These are phyloP conservation scores for Collybia sp. DNA, from an alignment of 768 basidiomycete genomes.

Conservation along the genomic window DNA sequence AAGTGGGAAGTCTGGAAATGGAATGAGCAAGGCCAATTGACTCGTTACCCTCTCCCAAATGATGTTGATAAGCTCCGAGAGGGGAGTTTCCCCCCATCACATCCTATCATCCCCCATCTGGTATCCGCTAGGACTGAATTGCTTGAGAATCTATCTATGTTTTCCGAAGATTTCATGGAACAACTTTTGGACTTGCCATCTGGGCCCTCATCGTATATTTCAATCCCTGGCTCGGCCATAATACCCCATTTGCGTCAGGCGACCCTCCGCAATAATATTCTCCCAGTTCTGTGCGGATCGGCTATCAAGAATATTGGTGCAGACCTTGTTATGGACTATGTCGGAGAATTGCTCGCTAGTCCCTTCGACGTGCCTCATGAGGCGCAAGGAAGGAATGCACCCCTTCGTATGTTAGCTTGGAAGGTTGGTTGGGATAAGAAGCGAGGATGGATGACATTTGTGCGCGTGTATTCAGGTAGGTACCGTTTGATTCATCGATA, in stretches of 20 bases:
- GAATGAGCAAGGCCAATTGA: conserved; percentile 43
- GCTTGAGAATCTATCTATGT: conserved; percentile 76
- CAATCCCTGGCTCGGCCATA: conserved; percentile 47
- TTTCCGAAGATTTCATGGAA: conserved; percentile 79
- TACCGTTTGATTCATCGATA: conserved; percentile 2
- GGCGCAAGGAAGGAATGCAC: conserved; percentile 36
- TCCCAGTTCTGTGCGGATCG: conserved; percentile 82
- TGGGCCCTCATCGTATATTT: conserved; percentile 60
- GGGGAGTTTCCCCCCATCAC: conserved; percentile 46
- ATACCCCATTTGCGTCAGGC: conserved; percentile 64
- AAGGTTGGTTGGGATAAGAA: conserved; percentile 85
- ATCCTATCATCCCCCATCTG: conserved; percentile 68
- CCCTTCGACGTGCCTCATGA: conserved; percentile 62
- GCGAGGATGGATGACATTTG: conserved; percentile 89
- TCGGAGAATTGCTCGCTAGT: conserved; percentile 74
- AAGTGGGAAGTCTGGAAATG: conserved; percentile 84
- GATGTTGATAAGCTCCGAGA: conserved; percentile 37
- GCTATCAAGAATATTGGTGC: conserved; percentile 81
- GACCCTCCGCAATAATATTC: conserved; percentile 57
- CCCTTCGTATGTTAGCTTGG: conserved; percentile 73
- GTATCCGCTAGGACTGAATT: conserved; percentile 63
- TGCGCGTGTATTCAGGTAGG: conserved; percentile 83
- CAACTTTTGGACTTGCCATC: conserved; percentile 52
- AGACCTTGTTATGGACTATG: conserved; percentile 75
- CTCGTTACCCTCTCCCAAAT: conserved; percentile 46